Conservation (phyloP, 441 rosid species). For the Kokia cookei region DNA sequence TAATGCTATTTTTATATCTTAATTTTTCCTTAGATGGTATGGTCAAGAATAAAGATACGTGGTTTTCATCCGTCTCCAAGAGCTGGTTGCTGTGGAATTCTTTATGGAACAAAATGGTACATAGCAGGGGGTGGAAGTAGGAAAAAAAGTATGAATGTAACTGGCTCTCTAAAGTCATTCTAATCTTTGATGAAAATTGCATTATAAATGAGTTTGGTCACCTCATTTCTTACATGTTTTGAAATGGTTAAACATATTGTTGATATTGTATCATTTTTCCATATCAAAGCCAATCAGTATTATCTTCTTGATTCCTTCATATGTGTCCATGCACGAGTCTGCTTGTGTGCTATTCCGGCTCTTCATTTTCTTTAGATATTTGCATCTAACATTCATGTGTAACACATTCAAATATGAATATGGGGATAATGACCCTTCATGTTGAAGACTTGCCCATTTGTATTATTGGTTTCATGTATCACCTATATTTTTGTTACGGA, state of each 20-base stretch:
- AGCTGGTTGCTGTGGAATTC: constrained; percentile 86
- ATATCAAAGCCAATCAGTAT: not conserved
- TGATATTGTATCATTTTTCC: not conserved
- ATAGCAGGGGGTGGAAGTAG: constrained; percentile 97
- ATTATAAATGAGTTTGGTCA: not conserved
- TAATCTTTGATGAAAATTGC: not conserved
- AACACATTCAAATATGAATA: not conserved
- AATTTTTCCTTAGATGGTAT: constrained; percentile 66
- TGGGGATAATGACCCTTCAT: not conserved
- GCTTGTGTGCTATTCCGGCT: not conserved
- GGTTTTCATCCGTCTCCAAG: constrained; percentile 97
- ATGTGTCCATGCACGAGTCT: not conserved
- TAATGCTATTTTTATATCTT: not conserved
- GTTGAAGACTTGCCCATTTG: too few relatives aligned
- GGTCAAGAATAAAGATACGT: constrained; percentile 87
- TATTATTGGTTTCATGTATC: not conserved
- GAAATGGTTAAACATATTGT: not conserved
- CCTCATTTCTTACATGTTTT: not conserved
- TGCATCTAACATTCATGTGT: not conserved
- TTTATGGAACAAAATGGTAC: constrained; percentile 92
- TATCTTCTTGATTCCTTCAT: not conserved
- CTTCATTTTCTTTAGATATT: not conserved
- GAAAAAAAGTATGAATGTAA: constrained; percentile 61
- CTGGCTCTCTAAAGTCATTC: not conserved
- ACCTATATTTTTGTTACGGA: not conserved